Evolutionary conservation across 1,139 yeast genomes (phyloP), one percentile per base, ranked within the genome.

Genomic region (Yamadazyma songkhlaensis): DNA sequence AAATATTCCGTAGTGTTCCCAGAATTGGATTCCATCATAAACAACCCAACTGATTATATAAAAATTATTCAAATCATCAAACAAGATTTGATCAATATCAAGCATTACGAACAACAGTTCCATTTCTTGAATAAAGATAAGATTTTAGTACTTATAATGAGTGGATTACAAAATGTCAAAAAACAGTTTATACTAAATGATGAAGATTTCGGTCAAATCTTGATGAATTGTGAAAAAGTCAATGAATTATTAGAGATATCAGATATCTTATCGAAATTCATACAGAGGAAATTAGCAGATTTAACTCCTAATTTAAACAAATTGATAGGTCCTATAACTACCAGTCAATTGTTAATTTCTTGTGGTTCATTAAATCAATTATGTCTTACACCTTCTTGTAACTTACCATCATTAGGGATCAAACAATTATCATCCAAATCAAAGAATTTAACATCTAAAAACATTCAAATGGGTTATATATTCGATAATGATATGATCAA

Each of bases 221-320:
- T 54, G 4, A 59, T 62, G 6, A 77, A 81, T 0, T 76, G 86
- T 47, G 62, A 65, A 8, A 53, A 77, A 6, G 53, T 84, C 2
- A 38, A 77, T 9, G 63, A 65, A 10, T 62, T 87, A 11, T 65
- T 72, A 35, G 60, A 57, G 0, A 62, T 79, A 0, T 65, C 76
- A 40, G 47, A 46, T 2, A 56, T 60, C 25, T 67, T 88, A 10
- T 70, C 81, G 0, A 45, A 55, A 1, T 84, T 75, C 48, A 79
- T 88, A 12, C 70, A 90, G 0, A 56, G 68, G 1, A 72, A 80
- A 47, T 67, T 87, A 25, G 61, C 74, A 4, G 54, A 57, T 11
- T 70, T 84, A 53, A 95, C 96, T 0, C 98, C 98, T 1, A 94
- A 92, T 55, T 62, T 87, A 2, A 70, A 87, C 2, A 79, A 79